phyloP scores from a whole-genome alignment of 1,139 yeast genomes.

The Yamadazyma friedrichii region DNA sequence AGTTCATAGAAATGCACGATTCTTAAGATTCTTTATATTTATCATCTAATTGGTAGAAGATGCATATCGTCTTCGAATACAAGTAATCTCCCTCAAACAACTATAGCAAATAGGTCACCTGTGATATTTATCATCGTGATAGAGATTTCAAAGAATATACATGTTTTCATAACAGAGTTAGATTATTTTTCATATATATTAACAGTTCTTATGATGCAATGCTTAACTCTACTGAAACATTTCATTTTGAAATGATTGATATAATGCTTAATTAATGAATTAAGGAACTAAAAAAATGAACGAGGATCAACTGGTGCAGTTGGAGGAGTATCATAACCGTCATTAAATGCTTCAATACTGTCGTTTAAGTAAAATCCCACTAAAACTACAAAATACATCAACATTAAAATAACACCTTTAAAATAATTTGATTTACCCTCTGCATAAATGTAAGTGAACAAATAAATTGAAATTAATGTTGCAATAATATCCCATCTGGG shows the following conservation, averaged over 20 bases:
- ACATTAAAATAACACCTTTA: conserved; percentile 86
- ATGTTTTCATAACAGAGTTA: no score
- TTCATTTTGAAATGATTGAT: background rate
- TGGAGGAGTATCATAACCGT: conserved; percentile 21
- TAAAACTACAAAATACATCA: conserved; percentile 74
- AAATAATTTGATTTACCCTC: conserved; percentile 96
- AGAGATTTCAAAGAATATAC: no score
- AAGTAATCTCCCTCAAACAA: no score
- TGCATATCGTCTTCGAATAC: no score
- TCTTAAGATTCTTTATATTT: no score
- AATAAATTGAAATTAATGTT: conserved; percentile 77
- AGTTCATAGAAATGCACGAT: no score
- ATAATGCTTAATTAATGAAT: background rate
- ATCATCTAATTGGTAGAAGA: no score
- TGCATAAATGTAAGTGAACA: conserved; percentile 91
- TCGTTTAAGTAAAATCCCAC: conserved; percentile 78
- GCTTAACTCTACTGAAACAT: background rate
- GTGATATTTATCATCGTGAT: no score
- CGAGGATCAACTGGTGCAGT: background rate
- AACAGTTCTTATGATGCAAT: background rate
- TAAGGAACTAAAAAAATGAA: background rate
- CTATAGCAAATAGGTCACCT: no score
- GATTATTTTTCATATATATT: no score
- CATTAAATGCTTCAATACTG: conserved; percentile 35
- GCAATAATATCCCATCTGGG: conserved; percentile 96